Conservation (phyloP, 495 filamentous ascomycete genomes). For the Penicillium malachiteum region DNA sequence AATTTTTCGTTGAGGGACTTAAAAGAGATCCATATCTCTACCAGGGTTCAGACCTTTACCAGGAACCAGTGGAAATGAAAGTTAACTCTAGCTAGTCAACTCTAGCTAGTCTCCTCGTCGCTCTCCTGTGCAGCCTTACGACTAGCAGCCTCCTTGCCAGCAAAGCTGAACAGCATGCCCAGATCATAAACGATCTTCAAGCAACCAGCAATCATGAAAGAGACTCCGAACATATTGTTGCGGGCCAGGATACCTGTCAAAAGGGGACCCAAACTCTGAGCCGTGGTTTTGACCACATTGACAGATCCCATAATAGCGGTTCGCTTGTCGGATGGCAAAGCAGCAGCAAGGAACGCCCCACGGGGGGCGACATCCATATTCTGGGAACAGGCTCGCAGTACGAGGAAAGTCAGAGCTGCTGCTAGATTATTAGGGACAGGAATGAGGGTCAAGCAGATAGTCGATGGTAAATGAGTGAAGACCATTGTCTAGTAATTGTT, state of each 20-base stretch:
- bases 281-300: constrained; percentile 64
- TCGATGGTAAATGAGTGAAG: constrained; percentile 77
- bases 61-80: neutral
- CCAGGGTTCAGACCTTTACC: neutral
- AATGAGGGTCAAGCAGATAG: constrained; percentile 69
- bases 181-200: constrained; percentile 73
- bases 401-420: constrained; percentile 59
- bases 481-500: constrained; percentile 65
- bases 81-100: neutral
- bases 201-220: constrained; percentile 68
- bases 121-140: constrained; percentile 15
- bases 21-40: neutral
- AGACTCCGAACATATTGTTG: constrained; percentile 62
- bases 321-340: constrained; percentile 68
- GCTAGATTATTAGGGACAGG: constrained; percentile 56
- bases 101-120: constrained; percentile 18
- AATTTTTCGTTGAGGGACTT: neutral
- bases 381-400: constrained; percentile 67
- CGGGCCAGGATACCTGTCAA: constrained; percentile 69
- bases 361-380: constrained; percentile 84
- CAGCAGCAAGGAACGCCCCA: constrained; percentile 73
- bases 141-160: constrained; percentile 32
- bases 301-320: constrained; percentile 76
- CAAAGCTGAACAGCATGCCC: constrained; percentile 68
- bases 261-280: constrained; percentile 62